Evolutionary conservation across 2,329 filamentous ascomycete genomes (phyloP).

Genomic region (Venturia pyrina): DNA sequence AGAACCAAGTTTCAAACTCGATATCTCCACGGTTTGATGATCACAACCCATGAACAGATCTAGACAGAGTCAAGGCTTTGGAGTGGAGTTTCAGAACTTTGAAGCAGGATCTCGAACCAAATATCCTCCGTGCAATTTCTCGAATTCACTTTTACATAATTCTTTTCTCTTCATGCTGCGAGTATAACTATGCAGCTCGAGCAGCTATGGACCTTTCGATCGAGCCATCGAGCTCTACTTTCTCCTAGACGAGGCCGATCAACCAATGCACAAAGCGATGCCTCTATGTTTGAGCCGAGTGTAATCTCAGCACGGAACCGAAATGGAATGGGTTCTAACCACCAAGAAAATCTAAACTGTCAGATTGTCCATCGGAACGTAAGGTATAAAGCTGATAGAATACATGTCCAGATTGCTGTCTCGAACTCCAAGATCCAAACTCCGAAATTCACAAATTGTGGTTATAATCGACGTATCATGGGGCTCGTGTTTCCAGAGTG

Average conservation of each 20-base stretch:
- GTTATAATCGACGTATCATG: neutral
- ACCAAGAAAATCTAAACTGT: neutral
- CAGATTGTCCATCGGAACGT: neutral
- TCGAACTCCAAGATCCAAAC: neutral
- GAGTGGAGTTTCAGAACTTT: too few species aligned
- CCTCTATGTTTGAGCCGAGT: neutral
- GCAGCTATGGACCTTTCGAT: neutral
- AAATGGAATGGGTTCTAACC: neutral
- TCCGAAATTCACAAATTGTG: neutral
- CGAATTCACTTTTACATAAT: too few species aligned
- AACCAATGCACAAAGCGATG: neutral
- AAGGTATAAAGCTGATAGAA: slow-evolving; percentile 1
- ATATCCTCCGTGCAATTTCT: too few species aligned
- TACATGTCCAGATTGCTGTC: neutral
- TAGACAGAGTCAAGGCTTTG: too few species aligned
- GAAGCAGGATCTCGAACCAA: too few species aligned
- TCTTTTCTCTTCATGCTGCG: too few species aligned
- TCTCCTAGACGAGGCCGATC: neutral
- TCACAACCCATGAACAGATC: too few species aligned
- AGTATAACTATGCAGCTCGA: too few species aligned
- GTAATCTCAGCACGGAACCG: neutral
- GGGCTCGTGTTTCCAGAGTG: neutral
- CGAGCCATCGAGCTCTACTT: neutral
- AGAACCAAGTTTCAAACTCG: too few species aligned
- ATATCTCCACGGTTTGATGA: too few species aligned